Percentiles rank a stretch among this genome's conserved stretches.
Conservation (phyloP, 1,284 basidiomycete genomes). For the Ceratobasidium theobromae region DNA sequence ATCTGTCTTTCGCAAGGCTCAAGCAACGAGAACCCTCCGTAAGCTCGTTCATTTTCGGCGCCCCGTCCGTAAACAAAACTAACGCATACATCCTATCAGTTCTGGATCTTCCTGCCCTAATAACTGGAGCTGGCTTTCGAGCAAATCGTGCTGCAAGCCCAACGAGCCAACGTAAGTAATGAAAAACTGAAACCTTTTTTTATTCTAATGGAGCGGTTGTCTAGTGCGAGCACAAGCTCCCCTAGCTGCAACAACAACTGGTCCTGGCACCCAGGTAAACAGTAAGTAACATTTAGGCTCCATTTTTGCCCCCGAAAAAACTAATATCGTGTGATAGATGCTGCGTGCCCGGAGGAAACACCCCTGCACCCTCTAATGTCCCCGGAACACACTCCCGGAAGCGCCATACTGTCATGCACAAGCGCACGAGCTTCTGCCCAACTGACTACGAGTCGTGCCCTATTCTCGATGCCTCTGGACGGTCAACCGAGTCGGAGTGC, state of each 20-base stretch:
- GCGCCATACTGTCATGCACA: conserved; percentile 13
- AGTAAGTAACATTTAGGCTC: not conserved
- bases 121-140: conserved; percentile 18
- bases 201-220: not conserved
- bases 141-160: conserved; percentile 23
- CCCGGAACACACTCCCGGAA: conserved; percentile 6
- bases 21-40: not conserved
- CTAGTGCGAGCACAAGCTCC: not conserved
- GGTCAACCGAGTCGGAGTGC: conserved; percentile 56
- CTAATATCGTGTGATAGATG: not conserved
- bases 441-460: conserved; percentile 62
- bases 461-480: conserved; percentile 46
- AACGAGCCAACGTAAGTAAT: not conserved
- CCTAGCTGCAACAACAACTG: conserved; percentile 17
- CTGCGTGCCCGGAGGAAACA: conserved; percentile 12
- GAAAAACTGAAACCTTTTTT: not conserved
- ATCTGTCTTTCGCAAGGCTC: conserved; percentile 26
- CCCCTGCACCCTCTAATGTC: conserved; percentile 23
- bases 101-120: conserved; percentile 16
- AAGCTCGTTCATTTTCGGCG: not conserved
- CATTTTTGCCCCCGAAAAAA: not conserved
- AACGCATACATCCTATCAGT: conserved; percentile 1
- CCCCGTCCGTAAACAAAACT: not conserved
- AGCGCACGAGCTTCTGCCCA: conserved; percentile 53
- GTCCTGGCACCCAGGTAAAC: conserved; percentile 25